Base-by-base conservation (phyloP, 2,329 filamentous ascomycete genomes). In the Ophiobolus disseminans region DNA sequence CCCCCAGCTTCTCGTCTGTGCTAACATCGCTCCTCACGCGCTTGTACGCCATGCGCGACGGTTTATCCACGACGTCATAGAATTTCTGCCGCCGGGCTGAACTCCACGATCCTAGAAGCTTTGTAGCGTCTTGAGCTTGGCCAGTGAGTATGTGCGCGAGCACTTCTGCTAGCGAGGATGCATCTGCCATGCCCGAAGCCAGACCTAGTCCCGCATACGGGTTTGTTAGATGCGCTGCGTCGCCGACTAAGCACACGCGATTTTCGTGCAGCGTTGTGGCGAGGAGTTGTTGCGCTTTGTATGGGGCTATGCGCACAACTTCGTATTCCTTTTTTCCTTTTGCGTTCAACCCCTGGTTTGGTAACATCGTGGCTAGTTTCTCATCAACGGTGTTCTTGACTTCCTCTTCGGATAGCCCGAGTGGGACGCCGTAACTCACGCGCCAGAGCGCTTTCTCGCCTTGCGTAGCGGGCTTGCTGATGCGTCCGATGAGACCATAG, bases 241-340 rank as follows among this genome's bases (percentile, higher is more conserved):
- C 74, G 3, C 73, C 74, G n/a, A 68, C 60, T 2, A 76, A 45
- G 3, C 73, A 55, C 3, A 74, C 67, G 3, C 69, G 58, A 22
- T 2, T 37, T 20, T 19, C 10, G 31, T 51, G 66, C 21, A 76
- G 63, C 4, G 55, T 61, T 1, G 62, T 45, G 2, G 66, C 72
- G 30, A 69, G 72, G 0, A 72, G 57, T 53, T 76, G 74, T 50
- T 76, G 74, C 19, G 74, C 73, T 43, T 73, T 73, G 45, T 76
- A 77, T 6, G 74, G 67, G 14, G 74, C 74, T 10, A 73, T 56
- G 14, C 69, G 53, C 22, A 68, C 57, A 2, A 77, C 57, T 13
- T 68, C 52, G 38, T 73, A 76, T 1, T 3, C 45, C 3, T 48
- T 50, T 0, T 50, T 40, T 1, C 57, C 57, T 6, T 42, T 59